phyloP scores from a whole-genome alignment of 2,329 filamentous ascomycete genomes.

The Myriosclerotinia curreyana region DNA sequence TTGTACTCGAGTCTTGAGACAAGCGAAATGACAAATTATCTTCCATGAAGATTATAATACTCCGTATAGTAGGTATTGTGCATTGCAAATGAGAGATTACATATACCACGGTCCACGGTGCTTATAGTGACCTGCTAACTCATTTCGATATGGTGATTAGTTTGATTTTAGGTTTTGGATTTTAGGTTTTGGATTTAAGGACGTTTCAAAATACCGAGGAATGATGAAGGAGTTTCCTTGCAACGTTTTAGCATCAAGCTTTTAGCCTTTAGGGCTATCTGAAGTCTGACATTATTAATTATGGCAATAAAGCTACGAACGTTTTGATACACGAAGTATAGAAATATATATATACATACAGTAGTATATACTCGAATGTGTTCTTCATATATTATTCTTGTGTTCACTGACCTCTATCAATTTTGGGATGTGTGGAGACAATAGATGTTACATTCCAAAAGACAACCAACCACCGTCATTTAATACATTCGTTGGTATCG shows the following conservation, averaged over 20 bases:
- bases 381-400: no score
- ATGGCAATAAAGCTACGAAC: no score
- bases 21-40: neutral
- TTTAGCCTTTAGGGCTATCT: neutral
- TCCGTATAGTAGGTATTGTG: no score
- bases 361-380: no score
- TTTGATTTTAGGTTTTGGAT: neutral
- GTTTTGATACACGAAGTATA: neutral
- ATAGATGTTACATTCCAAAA: neutral
- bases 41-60: no score
- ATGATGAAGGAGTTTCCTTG: neutral
- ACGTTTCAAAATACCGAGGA: neutral
- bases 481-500: neutral
- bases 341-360: no score
- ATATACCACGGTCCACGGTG: no score
- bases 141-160: neutral
- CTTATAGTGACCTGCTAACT: neutral
- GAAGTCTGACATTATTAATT: neutral
- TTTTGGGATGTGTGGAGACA: neutral
- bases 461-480: constrained; percentile 7
- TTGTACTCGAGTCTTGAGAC: no score
- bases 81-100: no score
- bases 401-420: constrained; percentile 1
- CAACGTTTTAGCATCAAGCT: neutral
- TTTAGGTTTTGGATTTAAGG: neutral